Percentiles rank a stretch among this genome's conserved stretches.
phyloP scores from a whole-genome alignment of 768 basidiomycete species.

The Amanita thiersii region DNA sequence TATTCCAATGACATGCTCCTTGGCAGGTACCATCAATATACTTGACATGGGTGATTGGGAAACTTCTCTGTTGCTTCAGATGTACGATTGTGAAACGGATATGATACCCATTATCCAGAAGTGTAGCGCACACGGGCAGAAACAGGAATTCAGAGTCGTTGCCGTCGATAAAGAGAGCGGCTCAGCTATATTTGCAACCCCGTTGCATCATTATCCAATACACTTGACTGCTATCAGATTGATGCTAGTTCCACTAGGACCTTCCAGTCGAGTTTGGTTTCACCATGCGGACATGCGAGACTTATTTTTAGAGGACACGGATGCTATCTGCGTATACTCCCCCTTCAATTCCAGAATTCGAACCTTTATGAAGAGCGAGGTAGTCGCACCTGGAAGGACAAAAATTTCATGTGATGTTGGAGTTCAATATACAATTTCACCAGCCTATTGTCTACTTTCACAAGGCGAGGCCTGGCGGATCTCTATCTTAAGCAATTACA shows the following conservation, averaged over 20 bases:
- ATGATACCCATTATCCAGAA: background rate
- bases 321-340: slow-evolving; percentile 4
- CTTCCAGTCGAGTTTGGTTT: background rate
- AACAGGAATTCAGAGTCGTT: background rate
- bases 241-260: background rate
- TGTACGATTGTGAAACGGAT: background rate
- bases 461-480: slow-evolving; percentile 19
- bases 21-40: slow-evolving; percentile 2
- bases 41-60: slow-evolving; percentile 1
- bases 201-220: background rate
- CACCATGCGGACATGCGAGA: background rate
- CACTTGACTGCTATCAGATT: slow-evolving; percentile 1
- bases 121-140: background rate
- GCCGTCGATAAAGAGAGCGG: background rate
- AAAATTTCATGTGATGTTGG: slow-evolving; percentile 2
- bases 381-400: background rate
- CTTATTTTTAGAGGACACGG: background rate
- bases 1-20: background rate
- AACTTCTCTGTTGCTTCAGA: slow-evolving; percentile 4
- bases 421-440: slow-evolving; percentile 3
- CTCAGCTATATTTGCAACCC: background rate
- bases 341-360: no score
- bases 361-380: background rate
- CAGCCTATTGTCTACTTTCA: background rate
- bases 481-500: slow-evolving; percentile 25